Base-by-base conservation (phyloP, 345 rosid genomes). In the Kandelia obovata region DNA sequence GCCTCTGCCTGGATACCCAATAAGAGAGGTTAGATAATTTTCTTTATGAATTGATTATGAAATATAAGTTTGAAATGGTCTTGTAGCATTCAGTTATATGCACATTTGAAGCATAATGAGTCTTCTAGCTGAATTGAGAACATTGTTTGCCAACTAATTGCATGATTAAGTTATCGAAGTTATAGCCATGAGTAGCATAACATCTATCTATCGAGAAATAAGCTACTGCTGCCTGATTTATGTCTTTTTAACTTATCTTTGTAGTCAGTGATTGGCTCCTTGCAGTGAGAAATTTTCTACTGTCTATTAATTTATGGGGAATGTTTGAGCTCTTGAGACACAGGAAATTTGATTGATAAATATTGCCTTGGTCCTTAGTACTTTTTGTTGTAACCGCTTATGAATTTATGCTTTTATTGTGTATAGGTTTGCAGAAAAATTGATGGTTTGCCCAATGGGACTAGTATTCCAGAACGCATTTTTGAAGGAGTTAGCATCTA, bases 1-100 rank as follows among this genome's bases (percentile, higher is more conserved):
- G 98, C 98, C 98, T 72, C 72, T 94, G 70, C 98, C 97, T n/a
- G 98, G 96, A 68, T 83, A 88, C 64, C 97, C 98, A 4, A 91
- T 94, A 61, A 84, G 82, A 81, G 98, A 94, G 97, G 98, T 94
- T 65, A 71, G 79, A 70, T 64, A 67, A 31, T 37, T 71, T 13
- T 31, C 25, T 3, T 61, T 65, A 13, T 46, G 20, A 5, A 62
- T 62, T 69, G 49, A 43, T 43, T 43, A 13, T 43, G 19, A 43
- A 15, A 43, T 65, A 20, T 32, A 7, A 4, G 58, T 58, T 69
- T 64, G 43, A 58, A 68, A 28, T 59, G 16, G 11, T 32, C 55
- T 32, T 31, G 26, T 52, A 6, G 7, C 56, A 58, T 68, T 68
- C 39, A 39, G 25, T 58, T 19, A 20, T 13, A 21, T 59, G 11